These are phyloP conservation scores for Plasmodium malariae DNA, from an alignment of 169 alveolate species.

Conservation along the genomic window DNA sequence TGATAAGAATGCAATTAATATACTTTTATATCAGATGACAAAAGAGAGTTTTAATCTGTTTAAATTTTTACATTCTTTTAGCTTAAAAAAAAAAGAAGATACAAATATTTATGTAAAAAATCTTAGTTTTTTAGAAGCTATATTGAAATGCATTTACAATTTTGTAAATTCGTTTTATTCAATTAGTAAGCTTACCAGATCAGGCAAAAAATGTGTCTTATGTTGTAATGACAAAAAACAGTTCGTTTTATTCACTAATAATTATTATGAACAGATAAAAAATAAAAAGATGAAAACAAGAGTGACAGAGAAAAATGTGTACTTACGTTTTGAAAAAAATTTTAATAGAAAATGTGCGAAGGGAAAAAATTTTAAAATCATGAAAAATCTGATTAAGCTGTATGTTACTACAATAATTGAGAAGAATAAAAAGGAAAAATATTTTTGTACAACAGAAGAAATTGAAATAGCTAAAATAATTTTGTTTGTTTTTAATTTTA, in stretches of 20 bases:
- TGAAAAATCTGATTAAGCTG: conserved; percentile 29
- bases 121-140: background rate
- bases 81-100: conserved; percentile 19
- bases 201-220: conserved; percentile 33
- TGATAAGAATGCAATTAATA: conserved; percentile 39
- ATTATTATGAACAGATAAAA: conserved; percentile 50
- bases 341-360: conserved; percentile 16
- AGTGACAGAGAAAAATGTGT: background rate
- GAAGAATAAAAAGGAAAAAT: background rate
- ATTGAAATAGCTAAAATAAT: conserved; percentile 15
- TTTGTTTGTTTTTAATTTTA: conserved; percentile 28
- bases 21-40: conserved; percentile 27
- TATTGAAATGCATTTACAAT: conserved; percentile 23
- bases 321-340: conserved; percentile 4
- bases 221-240: conserved; percentile 10
- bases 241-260: conserved; percentile 10
- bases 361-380: conserved; percentile 31
- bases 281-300: conserved; percentile 8
- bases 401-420: background rate
- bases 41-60: conserved; percentile 19
- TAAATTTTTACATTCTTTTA: background rate
- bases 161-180: conserved; percentile 17
- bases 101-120: conserved; percentile 3
- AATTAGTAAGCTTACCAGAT: conserved; percentile 15
- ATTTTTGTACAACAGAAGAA: background rate